A percentile compares a stretch with the other conserved stretches of the same genome.
phyloP scores from a whole-genome alignment of 2,329 filamentous ascomycete species.

The Trichophyton schoenleinii region DNA sequence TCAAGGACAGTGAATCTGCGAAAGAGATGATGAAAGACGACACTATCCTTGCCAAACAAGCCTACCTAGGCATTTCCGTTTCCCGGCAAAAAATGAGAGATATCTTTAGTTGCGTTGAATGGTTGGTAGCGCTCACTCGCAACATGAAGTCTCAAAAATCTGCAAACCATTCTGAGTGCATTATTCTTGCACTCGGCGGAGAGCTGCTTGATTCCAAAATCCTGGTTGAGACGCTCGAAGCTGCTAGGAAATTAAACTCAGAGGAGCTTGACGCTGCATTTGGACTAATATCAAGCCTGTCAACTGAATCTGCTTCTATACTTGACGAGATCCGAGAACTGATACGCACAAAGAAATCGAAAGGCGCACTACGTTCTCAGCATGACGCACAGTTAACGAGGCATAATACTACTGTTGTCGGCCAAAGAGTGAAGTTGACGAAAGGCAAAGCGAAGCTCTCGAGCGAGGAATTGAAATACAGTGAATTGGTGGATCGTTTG shows the following conservation, averaged over 20 bases:
- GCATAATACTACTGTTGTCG: conserved; percentile 46
- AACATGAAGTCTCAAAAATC: conserved; percentile 22
- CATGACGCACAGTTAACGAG: conserved; percentile 54
- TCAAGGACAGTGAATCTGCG: conserved; percentile 23
- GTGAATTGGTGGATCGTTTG: conserved; percentile 39
- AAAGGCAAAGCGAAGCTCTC: conserved; percentile 45
- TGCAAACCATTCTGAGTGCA: conserved; percentile 25
- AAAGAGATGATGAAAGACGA: conserved; percentile 41
- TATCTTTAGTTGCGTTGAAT: conserved; percentile 24
- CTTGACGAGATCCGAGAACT: conserved; percentile 39
- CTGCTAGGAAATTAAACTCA: conserved; percentile 42
- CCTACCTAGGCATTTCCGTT: conserved; percentile 25
- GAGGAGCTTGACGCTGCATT: conserved; percentile 35
- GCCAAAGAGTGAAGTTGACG: conserved; percentile 47
- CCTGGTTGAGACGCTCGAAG: conserved; percentile 41
- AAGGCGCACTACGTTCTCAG: conserved; percentile 53
- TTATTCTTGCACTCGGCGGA: conserved; percentile 35
- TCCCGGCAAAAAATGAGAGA: conserved; percentile 31
- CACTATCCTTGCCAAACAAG: conserved; percentile 33
- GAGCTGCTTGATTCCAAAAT: conserved; percentile 41
- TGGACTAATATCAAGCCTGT: conserved; percentile 23
- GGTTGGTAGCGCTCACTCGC: conserved; percentile 19
- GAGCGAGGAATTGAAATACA: conserved; percentile 43
- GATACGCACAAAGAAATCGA: conserved; percentile 33
- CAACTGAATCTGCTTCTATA: conserved; percentile 30